Evolutionary conservation across 2,329 filamentous ascomycete genomes (phyloP).

Genomic region (Epichloe typhina): DNA sequence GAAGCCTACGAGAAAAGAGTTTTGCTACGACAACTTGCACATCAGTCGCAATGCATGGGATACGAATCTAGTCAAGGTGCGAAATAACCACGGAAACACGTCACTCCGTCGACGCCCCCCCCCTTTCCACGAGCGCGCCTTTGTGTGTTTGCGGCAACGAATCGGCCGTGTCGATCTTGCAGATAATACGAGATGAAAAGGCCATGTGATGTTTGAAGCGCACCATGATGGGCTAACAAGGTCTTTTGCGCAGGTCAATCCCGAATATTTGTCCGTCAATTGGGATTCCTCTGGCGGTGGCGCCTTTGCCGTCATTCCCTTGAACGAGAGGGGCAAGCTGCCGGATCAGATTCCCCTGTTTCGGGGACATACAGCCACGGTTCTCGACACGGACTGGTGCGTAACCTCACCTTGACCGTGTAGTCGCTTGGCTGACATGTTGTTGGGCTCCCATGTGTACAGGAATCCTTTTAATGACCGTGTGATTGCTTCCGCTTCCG

Average conservation of each 20-base stretch:
- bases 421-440: background rate
- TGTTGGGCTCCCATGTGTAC: background rate
- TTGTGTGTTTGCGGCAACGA: background rate
- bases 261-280: slow-evolving; percentile 92
- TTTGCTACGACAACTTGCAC: slow-evolving; percentile 95
- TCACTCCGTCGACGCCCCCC: background rate
- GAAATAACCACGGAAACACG: slow-evolving; percentile 10
- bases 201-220: background rate
- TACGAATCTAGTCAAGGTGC: slow-evolving; percentile 92
- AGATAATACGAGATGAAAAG: background rate
- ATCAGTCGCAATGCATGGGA: slow-evolving; percentile 99
- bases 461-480: slow-evolving; percentile 96
- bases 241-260: slow-evolving; percentile 57
- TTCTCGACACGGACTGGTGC: slow-evolving; percentile 94
- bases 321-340: slow-evolving; percentile 77
- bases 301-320: slow-evolving; percentile 89
- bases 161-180: background rate
- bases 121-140: no score
- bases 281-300: slow-evolving; percentile 95
- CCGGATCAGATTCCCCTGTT: slow-evolving; percentile 93
- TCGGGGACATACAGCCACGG: slow-evolving; percentile 86
- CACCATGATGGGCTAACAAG: slow-evolving; percentile 7
- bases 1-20: slow-evolving; percentile 87
- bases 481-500: slow-evolving; percentile 83
- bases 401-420: background rate